Evolutionary conservation across 257 asterid genomes (phyloP), one percentile per base, ranked within the genome.

Genomic region (Craterostigma plantagineum): DNA sequence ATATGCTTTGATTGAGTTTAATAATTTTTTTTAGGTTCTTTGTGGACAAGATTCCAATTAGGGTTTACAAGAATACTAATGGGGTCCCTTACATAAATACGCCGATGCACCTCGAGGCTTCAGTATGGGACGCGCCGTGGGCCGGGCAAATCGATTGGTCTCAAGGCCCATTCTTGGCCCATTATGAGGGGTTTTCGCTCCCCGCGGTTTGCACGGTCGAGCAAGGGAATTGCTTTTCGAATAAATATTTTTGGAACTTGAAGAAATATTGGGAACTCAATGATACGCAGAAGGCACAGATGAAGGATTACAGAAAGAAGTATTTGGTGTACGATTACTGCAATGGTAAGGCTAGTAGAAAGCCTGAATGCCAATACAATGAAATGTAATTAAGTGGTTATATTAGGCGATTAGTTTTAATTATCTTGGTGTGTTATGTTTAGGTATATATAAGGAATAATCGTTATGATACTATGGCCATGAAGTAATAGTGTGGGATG

Each of bases 101-200:
- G 45, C 10, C 12, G 45, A 41, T 41, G 45, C 45, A 41, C 16
- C 17, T 41, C 17, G 45, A 41, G 16, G 45, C 45, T 5, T 3
- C 17, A 3, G 2, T 41, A 14, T 41, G 45, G 45, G 15, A 10
- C 17, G 45, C 45, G 3, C 16, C 9, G 12, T 41, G 45, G 45
- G 45, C 45, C 2, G 45, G 45, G 15, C 45, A 14, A 12, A 17
- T 41, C 10, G 45, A 41, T 41, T 41, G 45, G 45, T 41, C 45
- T 3, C 16, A 9, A 17, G 45, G 15, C 8, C 45, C 45, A 8
- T 41, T 41, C 45, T 8, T 14, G 12, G 14, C 45, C 2, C 2
- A 41, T 9, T 41, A 41, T 8, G 14, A 14, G 45, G 16, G 16
- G 3, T 41, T 41, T 8, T 1, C 4, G 3, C 10, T 41, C 10